Percentiles rank a stretch among this genome's conserved stretches.
Conservation (phyloP, 768 basidiomycete species). For the Lactifluus pinguis region DNA sequence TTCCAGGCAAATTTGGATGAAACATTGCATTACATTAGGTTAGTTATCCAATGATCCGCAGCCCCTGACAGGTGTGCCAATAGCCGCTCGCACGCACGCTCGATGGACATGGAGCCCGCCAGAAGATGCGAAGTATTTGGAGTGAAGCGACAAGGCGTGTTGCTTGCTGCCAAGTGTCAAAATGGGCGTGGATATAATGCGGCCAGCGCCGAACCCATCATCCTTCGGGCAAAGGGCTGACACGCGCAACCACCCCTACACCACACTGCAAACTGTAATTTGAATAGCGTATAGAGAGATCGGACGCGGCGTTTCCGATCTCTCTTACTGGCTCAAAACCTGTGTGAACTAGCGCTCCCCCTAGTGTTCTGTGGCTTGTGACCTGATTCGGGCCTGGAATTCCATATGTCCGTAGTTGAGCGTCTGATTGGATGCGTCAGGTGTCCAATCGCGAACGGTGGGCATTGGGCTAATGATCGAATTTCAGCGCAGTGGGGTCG, state of each 20-base stretch:
- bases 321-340: neutral
- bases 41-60: neutral
- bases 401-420: constrained; percentile 14
- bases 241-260: neutral
- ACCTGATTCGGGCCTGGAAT: constrained; percentile 10
- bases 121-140: neutral
- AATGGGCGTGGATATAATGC: neutral
- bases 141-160: neutral
- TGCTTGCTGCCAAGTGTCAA: neutral
- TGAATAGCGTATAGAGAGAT: neutral
- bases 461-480: constrained; percentile 6
- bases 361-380: neutral
- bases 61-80: neutral
- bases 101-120: neutral
- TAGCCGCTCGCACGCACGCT: neutral
- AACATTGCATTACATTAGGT: neutral
- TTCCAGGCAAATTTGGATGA: neutral
- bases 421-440: neutral
- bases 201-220: neutral
- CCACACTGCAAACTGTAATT: neutral
- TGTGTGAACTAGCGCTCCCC: neutral
- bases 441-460: neutral
- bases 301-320: neutral
- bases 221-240: neutral
- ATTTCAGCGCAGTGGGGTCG: neutral